Base-by-base conservation (phyloP, 1,139 yeast genomes). In the Scheffersomyces illinoinensis region DNA sequence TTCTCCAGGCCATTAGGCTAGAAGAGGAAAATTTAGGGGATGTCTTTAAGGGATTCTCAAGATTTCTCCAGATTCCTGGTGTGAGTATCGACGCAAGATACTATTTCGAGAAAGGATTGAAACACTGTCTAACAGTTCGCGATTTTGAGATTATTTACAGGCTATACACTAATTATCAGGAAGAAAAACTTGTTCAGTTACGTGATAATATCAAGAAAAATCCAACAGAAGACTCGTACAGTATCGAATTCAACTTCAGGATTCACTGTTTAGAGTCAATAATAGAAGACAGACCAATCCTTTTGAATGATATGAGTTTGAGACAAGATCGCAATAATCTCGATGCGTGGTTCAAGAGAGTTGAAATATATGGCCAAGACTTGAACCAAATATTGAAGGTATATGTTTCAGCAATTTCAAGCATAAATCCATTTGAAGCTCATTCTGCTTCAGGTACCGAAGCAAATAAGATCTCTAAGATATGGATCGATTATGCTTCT, bases 401-500 rank as follows among this genome's bases (percentile, higher is more conserved):
- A 0, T 91, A 83, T 70, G 87, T 88, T 0, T 75, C 83, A 46
- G 97, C 97, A 0, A 79, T 93, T 21, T 77, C 84, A n/a, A 76
- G 83, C 1, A 85, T 93, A 17, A 85, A 89, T 62, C 95, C 97
- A 0, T 74, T 82, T 23, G 82, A 80, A 59, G 86, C 88, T 0
- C 69, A 69, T 50, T 71, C 78, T 0, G 52, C 62, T n/a, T 59
- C 69, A 1, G 61, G 57, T 12, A 61, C 59, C 67, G 50, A 70
- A 70, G 19, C 75, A 58, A 53, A 77, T 70, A 56, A 82, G 1
- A 70, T 89, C 10, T 81, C 86, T 0, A 73, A 81, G 49, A 68
- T 93, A 12, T 93, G 98, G 97, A 76, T 84, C 12, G 75, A 79
- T 14, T 93, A 91, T 71, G 90, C 97, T 0, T 73, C 76, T 24